Conservation (phyloP, 139 green algal genomes). For the Chlamydomonas eustigma region DNA sequence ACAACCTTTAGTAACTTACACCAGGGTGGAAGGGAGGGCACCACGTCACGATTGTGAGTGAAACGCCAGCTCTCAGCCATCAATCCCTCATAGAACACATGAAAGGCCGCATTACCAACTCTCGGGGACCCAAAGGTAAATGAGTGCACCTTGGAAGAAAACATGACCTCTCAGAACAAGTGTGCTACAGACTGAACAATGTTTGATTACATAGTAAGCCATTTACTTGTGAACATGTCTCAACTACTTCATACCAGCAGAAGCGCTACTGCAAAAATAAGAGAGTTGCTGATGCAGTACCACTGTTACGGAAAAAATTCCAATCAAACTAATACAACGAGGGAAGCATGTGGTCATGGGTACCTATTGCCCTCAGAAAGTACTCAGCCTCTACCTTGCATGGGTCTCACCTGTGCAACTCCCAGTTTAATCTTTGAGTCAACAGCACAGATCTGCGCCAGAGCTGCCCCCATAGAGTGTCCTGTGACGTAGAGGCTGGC, state of each 20-base stretch:
- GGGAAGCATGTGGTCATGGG: background rate
- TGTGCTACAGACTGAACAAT: background rate
- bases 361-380: background rate
- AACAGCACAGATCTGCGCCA: conserved; percentile 9
- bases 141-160: conserved; percentile 14
- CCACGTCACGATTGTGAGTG: conserved; percentile 88
- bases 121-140: conserved; percentile 81
- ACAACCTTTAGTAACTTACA: conserved; percentile 9
- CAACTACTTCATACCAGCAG: background rate
- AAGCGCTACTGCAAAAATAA: background rate
- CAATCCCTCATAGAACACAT: conserved; percentile 40
- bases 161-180: background rate
- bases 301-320: background rate
- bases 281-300: background rate
- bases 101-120: conserved; percentile 77
- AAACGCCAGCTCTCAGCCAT: conserved; percentile 63
- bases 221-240: too few species aligned
- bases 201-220: background rate
- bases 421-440: background rate
- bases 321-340: background rate
- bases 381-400: background rate
- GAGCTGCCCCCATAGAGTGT: conserved; percentile 12
- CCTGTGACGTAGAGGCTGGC: background rate
- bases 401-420: background rate
- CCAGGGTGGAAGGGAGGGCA: conserved; percentile 67